phyloP scores from a whole-genome alignment of 2,329 filamentous ascomycete genomes.

The Pyrenophora tritici-repentis region DNA sequence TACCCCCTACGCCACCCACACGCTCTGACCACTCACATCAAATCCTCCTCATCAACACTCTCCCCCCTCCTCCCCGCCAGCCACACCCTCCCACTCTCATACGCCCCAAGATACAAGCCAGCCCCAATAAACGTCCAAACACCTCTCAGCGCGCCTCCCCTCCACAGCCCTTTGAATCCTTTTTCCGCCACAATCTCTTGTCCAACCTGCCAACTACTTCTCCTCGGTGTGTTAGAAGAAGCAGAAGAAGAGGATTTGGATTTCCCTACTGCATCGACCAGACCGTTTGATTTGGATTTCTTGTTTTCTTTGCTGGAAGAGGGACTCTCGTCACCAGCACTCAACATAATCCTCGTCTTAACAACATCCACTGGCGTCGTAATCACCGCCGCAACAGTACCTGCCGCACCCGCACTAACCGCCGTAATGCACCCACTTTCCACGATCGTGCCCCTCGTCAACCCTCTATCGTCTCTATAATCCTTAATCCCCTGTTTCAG shows the following conservation, averaged over 20 bases:
- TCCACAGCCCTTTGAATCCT: constrained; percentile 75
- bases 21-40: constrained; percentile 17
- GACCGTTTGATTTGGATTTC: constrained; percentile 18
- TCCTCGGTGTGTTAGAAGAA: constrained; percentile 17
- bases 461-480: constrained; percentile 48
- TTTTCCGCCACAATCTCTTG: constrained; percentile 67
- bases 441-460: constrained; percentile 54
- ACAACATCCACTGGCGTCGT: constrained; percentile 90
- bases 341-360: constrained; percentile 87
- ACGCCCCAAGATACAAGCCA: constrained; percentile 83
- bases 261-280: constrained; percentile 52
- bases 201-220: constrained; percentile 62
- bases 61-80: constrained; percentile 53
- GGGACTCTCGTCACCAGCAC: constrained; percentile 37
- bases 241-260: constrained; percentile 3
- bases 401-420: constrained; percentile 72
- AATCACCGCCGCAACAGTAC: constrained; percentile 74
- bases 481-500: constrained; percentile 61
- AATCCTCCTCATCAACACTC: constrained; percentile 41
- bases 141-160: constrained; percentile 73
- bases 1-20: too few species aligned
- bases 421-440: constrained; percentile 76
- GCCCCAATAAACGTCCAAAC: constrained; percentile 83
- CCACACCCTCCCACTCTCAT: constrained; percentile 74
- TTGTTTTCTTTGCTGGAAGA: neutral